Evolutionary conservation across 2,329 filamentous ascomycete species (phyloP).

Genomic region (Davidsoniella australis): DNA sequence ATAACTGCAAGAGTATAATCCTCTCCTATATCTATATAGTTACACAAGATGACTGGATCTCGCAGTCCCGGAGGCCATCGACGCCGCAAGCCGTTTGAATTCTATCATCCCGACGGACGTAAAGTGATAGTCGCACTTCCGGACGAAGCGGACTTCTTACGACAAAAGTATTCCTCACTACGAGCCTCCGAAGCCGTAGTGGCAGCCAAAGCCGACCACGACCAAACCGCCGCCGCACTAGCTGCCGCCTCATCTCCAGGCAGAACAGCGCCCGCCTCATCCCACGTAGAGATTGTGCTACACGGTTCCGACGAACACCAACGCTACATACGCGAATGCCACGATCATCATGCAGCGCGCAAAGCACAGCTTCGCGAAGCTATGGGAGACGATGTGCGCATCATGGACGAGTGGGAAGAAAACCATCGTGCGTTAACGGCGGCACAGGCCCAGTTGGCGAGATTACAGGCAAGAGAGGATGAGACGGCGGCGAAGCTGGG

Average conservation of each 20-base stretch:
- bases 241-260: no score
- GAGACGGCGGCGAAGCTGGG: conserved; percentile 17
- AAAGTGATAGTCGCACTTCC: conserved; percentile 37
- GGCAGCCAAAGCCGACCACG: no score
- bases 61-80: no score
- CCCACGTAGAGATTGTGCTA: no score
- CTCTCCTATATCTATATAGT: no score
- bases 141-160: conserved; percentile 33
- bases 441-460: conserved; percentile 6
- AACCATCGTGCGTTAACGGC: conserved; percentile 31
- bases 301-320: no score
- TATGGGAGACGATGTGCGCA: conserved; percentile 23
- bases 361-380: conserved; percentile 28
- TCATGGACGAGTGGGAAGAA: conserved; percentile 39
- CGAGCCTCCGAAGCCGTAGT: conserved; percentile 20
- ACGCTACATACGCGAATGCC: conserved; percentile 20
- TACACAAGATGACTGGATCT: no score
- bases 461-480: conserved; percentile 22
- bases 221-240: no score
- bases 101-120: no score
- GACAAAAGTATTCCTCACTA: conserved; percentile 24
- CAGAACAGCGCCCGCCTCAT: no score
- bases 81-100: no score
- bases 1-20: no score
- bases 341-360: conserved; percentile 33